phyloP scores from a whole-genome alignment of 148 eudicot species.

The Dysphania ambrosioides region DNA sequence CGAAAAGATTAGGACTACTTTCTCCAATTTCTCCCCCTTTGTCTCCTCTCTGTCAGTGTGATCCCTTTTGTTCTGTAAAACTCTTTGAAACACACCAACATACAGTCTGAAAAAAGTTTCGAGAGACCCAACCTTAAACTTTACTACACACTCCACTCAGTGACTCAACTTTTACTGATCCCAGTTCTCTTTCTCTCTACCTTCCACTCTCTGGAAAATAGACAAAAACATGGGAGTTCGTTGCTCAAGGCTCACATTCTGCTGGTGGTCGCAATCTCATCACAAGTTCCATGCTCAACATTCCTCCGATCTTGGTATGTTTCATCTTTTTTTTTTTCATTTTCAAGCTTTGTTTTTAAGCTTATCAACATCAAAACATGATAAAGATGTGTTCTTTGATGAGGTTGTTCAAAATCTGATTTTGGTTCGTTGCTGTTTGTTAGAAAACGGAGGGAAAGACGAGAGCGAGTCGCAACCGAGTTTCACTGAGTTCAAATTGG shows the following conservation, averaged over 20 bases:
- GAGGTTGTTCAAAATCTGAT: constrained; percentile 2
- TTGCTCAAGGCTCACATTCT: constrained; percentile 57
- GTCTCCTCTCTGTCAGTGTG: constrained; percentile 4
- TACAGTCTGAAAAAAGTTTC: constrained; percentile 1
- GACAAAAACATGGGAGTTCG: constrained; percentile 63
- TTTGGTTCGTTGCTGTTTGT: not conserved
- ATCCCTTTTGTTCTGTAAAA: constrained; percentile 4
- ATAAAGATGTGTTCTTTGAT: not conserved
- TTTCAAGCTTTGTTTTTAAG: not conserved
- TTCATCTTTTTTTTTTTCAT: not conserved
- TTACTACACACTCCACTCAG: constrained; percentile 15
- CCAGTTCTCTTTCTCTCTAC: constrained; percentile 6
- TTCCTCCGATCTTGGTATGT: constrained; percentile 65
- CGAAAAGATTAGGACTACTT: constrained; percentile 7
- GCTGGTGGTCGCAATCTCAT: constrained; percentile 51
- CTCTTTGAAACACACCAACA: constrained; percentile 18
- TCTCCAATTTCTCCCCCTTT: not conserved
- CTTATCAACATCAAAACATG: constrained; percentile 4
- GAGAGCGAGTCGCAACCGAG: constrained; percentile 49
- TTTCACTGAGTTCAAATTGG: constrained; percentile 65
- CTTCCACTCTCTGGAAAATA: too few relatives aligned
- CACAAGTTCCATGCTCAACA: constrained; percentile 38
- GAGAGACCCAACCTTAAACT: constrained; percentile 21
- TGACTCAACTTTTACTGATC: too few relatives aligned
- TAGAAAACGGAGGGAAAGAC: constrained; percentile 46